Percentiles rank a stretch among this genome's conserved stretches.
Conservation (phyloP, 352 stramenopile genomes). For the Phytophthora syringae region DNA sequence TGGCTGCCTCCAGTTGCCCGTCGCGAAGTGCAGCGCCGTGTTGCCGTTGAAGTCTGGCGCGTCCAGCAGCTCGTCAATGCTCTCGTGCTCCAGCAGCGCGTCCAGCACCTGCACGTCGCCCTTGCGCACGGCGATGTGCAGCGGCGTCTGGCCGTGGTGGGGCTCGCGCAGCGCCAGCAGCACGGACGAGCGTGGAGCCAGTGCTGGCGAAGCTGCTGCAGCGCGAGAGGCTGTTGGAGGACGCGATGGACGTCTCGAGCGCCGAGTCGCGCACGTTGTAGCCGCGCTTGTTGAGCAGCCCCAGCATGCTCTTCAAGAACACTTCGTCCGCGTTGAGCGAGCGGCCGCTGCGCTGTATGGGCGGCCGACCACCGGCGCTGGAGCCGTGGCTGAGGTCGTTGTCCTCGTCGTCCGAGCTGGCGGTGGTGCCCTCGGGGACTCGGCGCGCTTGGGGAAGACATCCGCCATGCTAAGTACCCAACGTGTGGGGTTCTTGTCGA, state of each 20-base stretch:
- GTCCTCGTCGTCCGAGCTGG: conserved; percentile 37
- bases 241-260: conserved; percentile 63
- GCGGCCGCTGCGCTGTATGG: conserved; percentile 25
- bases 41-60: conserved; percentile 82
- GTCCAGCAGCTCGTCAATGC: conserved; percentile 72
- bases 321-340: conserved; percentile 56
- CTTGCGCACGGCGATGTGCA: conserved; percentile 83
- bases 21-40: conserved; percentile 81
- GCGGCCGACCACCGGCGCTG: conserved; percentile 10
- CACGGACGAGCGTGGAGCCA: conserved; percentile 65
- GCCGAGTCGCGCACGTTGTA: conserved; percentile 83
- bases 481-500: not conserved
- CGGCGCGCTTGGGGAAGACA: not conserved
- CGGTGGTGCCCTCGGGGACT: conserved; percentile 19
- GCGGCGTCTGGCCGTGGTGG: conserved; percentile 74
- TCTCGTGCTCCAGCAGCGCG: conserved; percentile 73
- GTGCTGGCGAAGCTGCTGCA: conserved; percentile 68
- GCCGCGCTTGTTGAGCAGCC: conserved; percentile 82
- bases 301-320: conserved; percentile 74
- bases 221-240: conserved; percentile 43
- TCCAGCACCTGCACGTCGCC: conserved; percentile 75
- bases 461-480: no score
- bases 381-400: conserved; percentile 13
- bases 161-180: conserved; percentile 75
- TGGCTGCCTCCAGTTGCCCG: conserved; percentile 63